Evolutionary conservation across 179 eudicot genomes (phyloP), one percentile per base, ranked within the genome.

Genomic region (Patellifolia procumbens): DNA sequence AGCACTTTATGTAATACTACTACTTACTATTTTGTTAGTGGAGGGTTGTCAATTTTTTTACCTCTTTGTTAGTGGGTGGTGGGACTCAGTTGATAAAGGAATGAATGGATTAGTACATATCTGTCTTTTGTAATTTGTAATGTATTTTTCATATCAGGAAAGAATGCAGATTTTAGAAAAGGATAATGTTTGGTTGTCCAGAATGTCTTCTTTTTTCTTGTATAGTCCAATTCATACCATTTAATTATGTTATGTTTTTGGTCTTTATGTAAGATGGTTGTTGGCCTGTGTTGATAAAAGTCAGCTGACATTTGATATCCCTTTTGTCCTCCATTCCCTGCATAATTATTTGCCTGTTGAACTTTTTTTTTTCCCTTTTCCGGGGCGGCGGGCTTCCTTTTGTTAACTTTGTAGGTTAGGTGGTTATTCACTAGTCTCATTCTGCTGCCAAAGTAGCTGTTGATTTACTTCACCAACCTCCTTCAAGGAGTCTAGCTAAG

Each of bases 21-120:
- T 39, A 39, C 45, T 39, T 39, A 39, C 45, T 39, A 61, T 76
- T 70, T 76, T 72, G 68, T 72, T 79, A 79, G 88, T 82, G 83
- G 90, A 78, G 82, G 84, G 68, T 74, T 71, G 76, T 82, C 75
- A 68, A 74, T 31, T 63, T 68, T 74, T 74, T 52, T 67, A 22
- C 22, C 56, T 74, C 66, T 75, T 74, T 75, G 77, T 68, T 77
- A 86, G 90, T 90, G 93, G 90, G 62, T 78, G 77, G 84, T 81
- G 81, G 92, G 94, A 62, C 89, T 90, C n/a, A n/a, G n/a, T 84
- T 51, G 51, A 76, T 53, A 45, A 58, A 61, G 72, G 76, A 76
- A 65, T 72, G 83, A 79, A 78, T 81, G 74, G 45, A 39, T 39
- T 39, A 70, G 85, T 86, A 82, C 63, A 81, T 81, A 82, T 76